A percentile compares a stretch with the other conserved stretches of the same genome.
Evolutionary conservation across 2,329 filamentous ascomycete genomes (phyloP).

Genomic region (Tolypocladium amazonense): DNA sequence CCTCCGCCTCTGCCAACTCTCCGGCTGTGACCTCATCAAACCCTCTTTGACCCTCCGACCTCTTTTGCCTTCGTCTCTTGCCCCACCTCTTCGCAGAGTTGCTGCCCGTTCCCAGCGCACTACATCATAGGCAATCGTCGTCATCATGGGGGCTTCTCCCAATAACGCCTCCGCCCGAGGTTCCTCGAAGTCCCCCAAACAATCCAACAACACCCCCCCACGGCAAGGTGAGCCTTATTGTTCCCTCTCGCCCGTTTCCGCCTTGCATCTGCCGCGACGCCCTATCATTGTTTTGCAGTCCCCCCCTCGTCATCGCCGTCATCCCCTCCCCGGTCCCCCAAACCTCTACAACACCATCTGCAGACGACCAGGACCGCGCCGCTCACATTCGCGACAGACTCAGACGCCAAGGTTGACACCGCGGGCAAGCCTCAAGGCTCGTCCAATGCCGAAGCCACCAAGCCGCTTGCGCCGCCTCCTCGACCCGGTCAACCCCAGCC

Average conservation of each 20-base stretch:
- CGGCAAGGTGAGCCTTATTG: constrained; percentile 30
- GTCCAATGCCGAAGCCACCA: constrained; percentile 47
- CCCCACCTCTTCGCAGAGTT: constrained; percentile 15
- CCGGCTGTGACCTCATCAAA: constrained; percentile 30
- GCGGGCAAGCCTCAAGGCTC: constrained; percentile 36
- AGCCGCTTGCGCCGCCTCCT: constrained; percentile 61
- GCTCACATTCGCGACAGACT: constrained; percentile 20
- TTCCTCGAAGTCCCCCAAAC: constrained; percentile 39
- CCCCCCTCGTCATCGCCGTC: constrained; percentile 7
- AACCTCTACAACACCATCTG: not conserved
- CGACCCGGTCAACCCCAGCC: constrained; percentile 42
- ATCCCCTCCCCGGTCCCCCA: not conserved
- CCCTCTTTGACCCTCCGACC: constrained; percentile 12
- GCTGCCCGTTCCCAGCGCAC: constrained; percentile 20
- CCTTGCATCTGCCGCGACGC: constrained; percentile 4
- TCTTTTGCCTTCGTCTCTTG: constrained; percentile 7
- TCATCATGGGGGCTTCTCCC: constrained; percentile 38
- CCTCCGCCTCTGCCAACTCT: constrained; percentile 9
- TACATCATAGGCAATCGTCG: constrained; percentile 38
- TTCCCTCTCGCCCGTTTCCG: constrained; percentile 7
- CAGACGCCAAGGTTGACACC: constrained; percentile 36
- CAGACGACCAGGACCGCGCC: not conserved
- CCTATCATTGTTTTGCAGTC: constrained; percentile 6
- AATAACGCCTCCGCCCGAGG: constrained; percentile 26
- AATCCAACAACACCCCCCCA: constrained; percentile 29